Evolutionary conservation across 2,329 filamentous ascomycete species (phyloP), one percentile per base, ranked within the genome.

Genomic region (Didymella segeticola): DNA sequence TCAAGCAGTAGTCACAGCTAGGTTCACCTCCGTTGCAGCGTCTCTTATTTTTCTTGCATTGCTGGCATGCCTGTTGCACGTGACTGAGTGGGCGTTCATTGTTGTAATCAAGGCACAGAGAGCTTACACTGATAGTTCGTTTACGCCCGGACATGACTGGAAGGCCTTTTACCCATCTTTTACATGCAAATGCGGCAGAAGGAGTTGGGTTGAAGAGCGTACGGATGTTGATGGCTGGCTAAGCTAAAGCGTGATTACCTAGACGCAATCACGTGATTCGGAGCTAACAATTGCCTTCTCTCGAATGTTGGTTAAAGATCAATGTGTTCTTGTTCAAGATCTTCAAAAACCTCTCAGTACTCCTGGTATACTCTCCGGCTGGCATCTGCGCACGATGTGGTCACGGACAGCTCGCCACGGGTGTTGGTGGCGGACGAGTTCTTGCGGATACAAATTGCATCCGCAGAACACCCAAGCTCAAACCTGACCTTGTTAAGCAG

Each of bases 11-110:
- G 4, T 17, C 23, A 36, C 47, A 51, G 11, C 19, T 4, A 20
- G 47, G 47, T 10, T 34, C 15, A 19, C 15, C 47, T 9, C 47
- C 47, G 17, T 51, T 31, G 31, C 47, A 51, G 25, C 47, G 47
- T 23, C 38, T 43, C 26, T 51, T 51, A 20, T 14, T 15, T 10
- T 45, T 25, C 30, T 43, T 19, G 30, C 47, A 51, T 29, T 51
- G 38, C 19, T 36, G 38, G 30, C 45, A 50, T 33, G 47, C 37
- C 29, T 43, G 20, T 38, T 11, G 20, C 9, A 25, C n/a, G 20
- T n/a, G 20, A 23, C 12, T 3, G n/a, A n/a, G 19, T 49, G 37
- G 27, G 30, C 15, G 14, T 36, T 37, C 9, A 14, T 9, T 23
- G 19, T 17, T 17, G 4, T 2, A 3, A 29, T 36, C 19, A 14